Percentiles rank a stretch among this genome's conserved stretches.
These are phyloP conservation scores for Metschnikowia henanensis DNA, from an alignment of 805 yeast species.

Conservation along the genomic window DNA sequence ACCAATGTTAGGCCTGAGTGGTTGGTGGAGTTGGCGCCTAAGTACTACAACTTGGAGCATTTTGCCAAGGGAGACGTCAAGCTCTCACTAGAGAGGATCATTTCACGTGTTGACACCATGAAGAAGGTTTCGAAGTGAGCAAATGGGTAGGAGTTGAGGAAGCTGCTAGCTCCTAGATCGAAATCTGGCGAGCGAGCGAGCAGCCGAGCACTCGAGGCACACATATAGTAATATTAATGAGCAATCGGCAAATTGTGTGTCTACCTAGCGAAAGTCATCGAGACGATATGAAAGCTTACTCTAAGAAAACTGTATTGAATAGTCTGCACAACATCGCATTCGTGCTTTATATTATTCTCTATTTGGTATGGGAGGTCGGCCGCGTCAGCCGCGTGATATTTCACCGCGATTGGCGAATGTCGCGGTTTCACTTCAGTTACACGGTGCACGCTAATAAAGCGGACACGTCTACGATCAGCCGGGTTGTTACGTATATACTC, in stretches of 20 bases:
- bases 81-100: slow-evolving; percentile 64
- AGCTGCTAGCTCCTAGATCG: no score
- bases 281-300: no score
- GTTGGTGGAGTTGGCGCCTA: slow-evolving; percentile 81
- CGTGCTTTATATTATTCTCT: no score
- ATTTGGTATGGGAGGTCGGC: background rate
- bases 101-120: slow-evolving; percentile 46
- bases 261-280: no score
- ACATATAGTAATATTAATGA: no score
- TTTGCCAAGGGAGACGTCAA: slow-evolving; percentile 72
- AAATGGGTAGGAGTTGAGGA: slow-evolving; percentile 79
- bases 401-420: background rate
- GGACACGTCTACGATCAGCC: background rate
- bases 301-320: no score
- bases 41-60: slow-evolving; percentile 60
- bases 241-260: no score
- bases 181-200: no score
- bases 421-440: background rate
- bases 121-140: slow-evolving; percentile 73
- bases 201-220: no score
- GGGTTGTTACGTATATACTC: no score
- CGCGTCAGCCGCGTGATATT: background rate
- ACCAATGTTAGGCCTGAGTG: slow-evolving; percentile 90
- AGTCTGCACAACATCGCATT: no score
- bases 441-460: background rate